Conservation (phyloP, 2,329 filamentous ascomycete genomes). For the Beauveria caledonica region DNA sequence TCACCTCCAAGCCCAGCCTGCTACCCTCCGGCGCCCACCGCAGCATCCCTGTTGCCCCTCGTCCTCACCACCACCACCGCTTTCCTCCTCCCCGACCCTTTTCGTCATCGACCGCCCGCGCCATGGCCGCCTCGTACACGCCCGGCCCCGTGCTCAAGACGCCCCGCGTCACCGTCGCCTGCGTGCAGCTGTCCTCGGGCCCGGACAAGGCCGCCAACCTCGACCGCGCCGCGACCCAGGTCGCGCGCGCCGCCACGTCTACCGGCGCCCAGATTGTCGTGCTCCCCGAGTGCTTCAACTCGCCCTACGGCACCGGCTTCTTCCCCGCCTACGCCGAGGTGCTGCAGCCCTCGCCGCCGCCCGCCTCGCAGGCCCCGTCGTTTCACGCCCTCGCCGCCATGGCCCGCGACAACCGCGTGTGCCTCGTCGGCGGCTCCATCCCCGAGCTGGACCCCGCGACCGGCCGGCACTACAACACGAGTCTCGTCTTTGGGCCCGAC, state of each 20-base stretch:
- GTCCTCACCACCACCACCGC: not conserved
- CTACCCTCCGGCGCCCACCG: not conserved
- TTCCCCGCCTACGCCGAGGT: slow-evolving; percentile 90
- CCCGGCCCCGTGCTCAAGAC: slow-evolving; percentile 52
- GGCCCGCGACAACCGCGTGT: slow-evolving; percentile 69
- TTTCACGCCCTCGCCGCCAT: slow-evolving; percentile 77
- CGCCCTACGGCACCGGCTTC: slow-evolving; percentile 83
- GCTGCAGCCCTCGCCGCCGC: slow-evolving; percentile 68
- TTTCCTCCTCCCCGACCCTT: not conserved
- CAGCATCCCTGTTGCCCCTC: no score
- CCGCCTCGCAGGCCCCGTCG: slow-evolving; percentile 63
- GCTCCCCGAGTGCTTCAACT: slow-evolving; percentile 98
- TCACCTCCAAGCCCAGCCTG: not conserved
- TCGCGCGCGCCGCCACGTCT: slow-evolving; percentile 63
- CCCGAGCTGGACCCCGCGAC: slow-evolving; percentile 61
- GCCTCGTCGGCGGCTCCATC: slow-evolving; percentile 86
- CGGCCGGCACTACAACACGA: slow-evolving; percentile 80
- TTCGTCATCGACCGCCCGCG: not conserved
- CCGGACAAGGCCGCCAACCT: slow-evolving; percentile 84
- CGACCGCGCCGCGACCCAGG: slow-evolving; percentile 67
- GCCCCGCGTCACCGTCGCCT: slow-evolving; percentile 63
- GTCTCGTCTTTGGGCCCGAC: slow-evolving; percentile 68
- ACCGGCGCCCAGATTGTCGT: slow-evolving; percentile 79
- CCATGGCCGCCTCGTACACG: slow-evolving; percentile 8
- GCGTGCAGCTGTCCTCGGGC: slow-evolving; percentile 74